phyloP scores from a whole-genome alignment of 805 yeast species.

The Candida vaughaniae region DNA sequence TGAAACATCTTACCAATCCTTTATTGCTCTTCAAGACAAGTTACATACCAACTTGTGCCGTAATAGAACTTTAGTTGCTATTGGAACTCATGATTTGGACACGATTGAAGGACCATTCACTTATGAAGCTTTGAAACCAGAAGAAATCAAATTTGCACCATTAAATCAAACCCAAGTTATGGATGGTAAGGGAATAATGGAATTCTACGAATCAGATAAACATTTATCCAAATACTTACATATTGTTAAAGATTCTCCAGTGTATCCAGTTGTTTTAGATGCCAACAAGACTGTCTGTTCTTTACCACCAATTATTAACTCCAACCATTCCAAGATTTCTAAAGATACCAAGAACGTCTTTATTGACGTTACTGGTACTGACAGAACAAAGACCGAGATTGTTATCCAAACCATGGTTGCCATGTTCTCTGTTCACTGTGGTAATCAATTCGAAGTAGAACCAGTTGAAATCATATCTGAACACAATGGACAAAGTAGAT shows the following conservation, averaged over 20 bases:
- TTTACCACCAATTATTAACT: slow-evolving; percentile 95
- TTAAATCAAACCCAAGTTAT: slow-evolving; percentile 67
- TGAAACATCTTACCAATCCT: slow-evolving; percentile 85
- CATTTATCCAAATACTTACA: slow-evolving; percentile 86
- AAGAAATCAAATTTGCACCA: slow-evolving; percentile 71
- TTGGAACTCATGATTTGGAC: slow-evolving; percentile 96
- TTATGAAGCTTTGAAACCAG: slow-evolving; percentile 81
- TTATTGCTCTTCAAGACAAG: slow-evolving; percentile 94
- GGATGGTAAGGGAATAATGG: slow-evolving; percentile 79
- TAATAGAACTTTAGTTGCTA: slow-evolving; percentile 94
- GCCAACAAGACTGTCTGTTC: slow-evolving; percentile 76
- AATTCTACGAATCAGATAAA: slow-evolving; percentile 87
- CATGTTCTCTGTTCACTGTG: slow-evolving; percentile 90
- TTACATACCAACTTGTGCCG: slow-evolving; percentile 94
- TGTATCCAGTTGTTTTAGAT: slow-evolving; percentile 87
- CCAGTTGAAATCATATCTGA: slow-evolving; percentile 83
- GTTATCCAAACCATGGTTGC: slow-evolving; percentile 92
- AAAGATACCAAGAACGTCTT: slow-evolving; percentile 83
- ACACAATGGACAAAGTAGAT: slow-evolving; percentile 74
- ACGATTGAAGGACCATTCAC: slow-evolving; percentile 78
- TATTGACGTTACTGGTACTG: slow-evolving; percentile 94
- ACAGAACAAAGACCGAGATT: slow-evolving; percentile 88
- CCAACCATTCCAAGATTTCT: slow-evolving; percentile 85
- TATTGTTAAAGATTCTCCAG: slow-evolving; percentile 84
- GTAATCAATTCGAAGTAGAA: slow-evolving; percentile 79